These are phyloP conservation scores for Marchantia polymorpha DNA, from an alignment of 225 moss, liverwort and hornwort species.

Conservation along the genomic window DNA sequence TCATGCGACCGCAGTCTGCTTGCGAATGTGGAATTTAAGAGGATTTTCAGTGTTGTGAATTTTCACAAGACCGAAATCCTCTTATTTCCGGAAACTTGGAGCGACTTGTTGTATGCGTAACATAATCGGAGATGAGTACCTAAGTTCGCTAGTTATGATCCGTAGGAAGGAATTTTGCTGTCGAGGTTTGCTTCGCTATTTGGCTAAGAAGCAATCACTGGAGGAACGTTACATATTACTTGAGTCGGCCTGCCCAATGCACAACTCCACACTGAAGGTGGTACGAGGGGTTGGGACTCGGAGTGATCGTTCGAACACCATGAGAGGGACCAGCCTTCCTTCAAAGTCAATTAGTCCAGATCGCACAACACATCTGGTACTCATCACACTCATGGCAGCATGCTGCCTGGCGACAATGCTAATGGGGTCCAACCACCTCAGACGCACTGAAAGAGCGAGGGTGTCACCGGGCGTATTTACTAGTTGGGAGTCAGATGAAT, in stretches of 20 bases:
- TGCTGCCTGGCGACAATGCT: constrained; percentile 39
- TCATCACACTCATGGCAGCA: constrained; percentile 26
- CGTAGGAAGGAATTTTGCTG: not conserved
- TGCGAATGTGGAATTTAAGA: no score
- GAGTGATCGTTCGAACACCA: constrained; percentile 11
- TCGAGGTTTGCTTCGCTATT: not conserved
- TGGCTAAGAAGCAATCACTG: not conserved
- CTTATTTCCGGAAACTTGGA: not conserved
- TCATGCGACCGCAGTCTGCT: not conserved
- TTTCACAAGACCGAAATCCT: not conserved
- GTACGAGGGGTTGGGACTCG: not conserved
- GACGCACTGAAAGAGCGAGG: not conserved
- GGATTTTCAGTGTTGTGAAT: no score
- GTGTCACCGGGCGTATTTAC: constrained; percentile 18
- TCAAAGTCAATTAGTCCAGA: constrained; percentile 13
- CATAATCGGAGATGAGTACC: not conserved
- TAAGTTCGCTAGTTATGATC: not conserved
- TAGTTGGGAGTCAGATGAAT: constrained; percentile 65
- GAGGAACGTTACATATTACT: not conserved
- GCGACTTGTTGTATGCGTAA: not conserved
- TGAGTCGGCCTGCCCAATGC: not conserved
- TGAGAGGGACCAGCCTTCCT: constrained; percentile 24
- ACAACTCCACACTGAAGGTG: not conserved
- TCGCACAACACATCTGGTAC: constrained; percentile 18
- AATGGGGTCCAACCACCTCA: constrained; percentile 36